A percentile compares a stretch with the other conserved stretches of the same genome.
Evolutionary conservation across 2,329 filamentous ascomycete genomes (phyloP).

Genomic region (Aspergillus sp.): DNA sequence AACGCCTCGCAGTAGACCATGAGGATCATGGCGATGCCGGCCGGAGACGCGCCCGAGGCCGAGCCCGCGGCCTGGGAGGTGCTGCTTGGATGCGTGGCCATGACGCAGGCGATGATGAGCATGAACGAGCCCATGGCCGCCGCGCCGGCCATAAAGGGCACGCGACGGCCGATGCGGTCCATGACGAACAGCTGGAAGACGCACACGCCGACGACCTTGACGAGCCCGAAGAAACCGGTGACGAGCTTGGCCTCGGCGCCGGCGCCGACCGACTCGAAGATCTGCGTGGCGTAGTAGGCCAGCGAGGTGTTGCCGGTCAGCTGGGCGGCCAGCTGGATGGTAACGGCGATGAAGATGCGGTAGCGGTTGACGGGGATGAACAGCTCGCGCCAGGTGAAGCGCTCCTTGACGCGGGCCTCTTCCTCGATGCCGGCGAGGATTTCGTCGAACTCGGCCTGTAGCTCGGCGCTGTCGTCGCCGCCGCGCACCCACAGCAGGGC

Average conservation of each 20-base stretch:
- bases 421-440: constrained; percentile 48
- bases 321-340: constrained; percentile 52
- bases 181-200: constrained; percentile 51
- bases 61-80: constrained; percentile 22
- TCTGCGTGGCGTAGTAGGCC: constrained; percentile 54
- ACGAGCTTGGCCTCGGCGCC: constrained; percentile 49
- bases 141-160: constrained; percentile 50
- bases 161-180: constrained; percentile 50
- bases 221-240: constrained; percentile 54
- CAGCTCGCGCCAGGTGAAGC: constrained; percentile 48
- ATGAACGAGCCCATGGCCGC: constrained; percentile 53
- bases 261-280: constrained; percentile 52
- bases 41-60: constrained; percentile 26
- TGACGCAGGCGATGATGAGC: constrained; percentile 53
- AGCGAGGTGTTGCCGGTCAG: constrained; percentile 53
- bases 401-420: constrained; percentile 46
- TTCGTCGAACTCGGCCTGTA: constrained; percentile 36
- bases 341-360: constrained; percentile 49
- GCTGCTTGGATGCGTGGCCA: constrained; percentile 45
- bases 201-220: constrained; percentile 50
- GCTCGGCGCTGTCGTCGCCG: constrained; percentile 38
- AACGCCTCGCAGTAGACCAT: constrained; percentile 54
- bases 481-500: constrained; percentile 54
- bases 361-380: constrained; percentile 49
- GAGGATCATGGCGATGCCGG: constrained; percentile 48